A percentile compares a stretch with the other conserved stretches of the same genome.
These are phyloP conservation scores for Saccharomyces hybrid DNA, from an alignment of 1,139 yeast genomes.

Conservation along the genomic window DNA sequence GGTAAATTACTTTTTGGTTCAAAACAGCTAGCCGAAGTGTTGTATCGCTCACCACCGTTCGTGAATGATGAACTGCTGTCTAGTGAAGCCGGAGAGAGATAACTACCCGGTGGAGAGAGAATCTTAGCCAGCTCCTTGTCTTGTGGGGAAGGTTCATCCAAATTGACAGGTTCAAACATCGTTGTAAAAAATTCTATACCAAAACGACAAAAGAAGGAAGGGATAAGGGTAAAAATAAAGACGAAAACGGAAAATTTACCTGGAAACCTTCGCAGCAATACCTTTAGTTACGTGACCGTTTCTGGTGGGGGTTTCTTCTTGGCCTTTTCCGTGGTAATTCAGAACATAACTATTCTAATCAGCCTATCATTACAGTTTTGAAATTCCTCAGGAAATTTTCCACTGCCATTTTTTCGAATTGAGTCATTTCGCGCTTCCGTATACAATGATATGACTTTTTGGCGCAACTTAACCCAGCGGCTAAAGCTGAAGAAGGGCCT, in stretches of 20 bases:
- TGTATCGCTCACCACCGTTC: not conserved
- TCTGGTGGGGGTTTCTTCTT: slow-evolving; percentile 3
- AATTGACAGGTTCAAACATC: slow-evolving; percentile 1
- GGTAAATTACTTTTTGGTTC: slow-evolving; percentile 4
- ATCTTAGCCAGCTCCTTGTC: slow-evolving; percentile 9
- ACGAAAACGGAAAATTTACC: not conserved
- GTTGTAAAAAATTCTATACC: not conserved
- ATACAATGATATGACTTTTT: not conserved
- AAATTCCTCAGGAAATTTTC: slow-evolving; percentile 22
- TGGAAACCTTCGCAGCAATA: not conserved
- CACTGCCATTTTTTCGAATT: not conserved
- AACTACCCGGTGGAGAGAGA: slow-evolving; percentile 12
- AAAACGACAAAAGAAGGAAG: not conserved
- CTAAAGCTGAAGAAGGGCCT: not conserved
- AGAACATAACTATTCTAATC: slow-evolving; percentile 3
- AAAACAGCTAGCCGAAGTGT: not conserved
- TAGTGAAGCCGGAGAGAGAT: slow-evolving; percentile 17
- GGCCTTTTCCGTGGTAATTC: slow-evolving; percentile 1
- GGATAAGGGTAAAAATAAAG: not conserved
- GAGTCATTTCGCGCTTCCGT: not conserved
- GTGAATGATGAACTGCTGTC: slow-evolving; percentile 11
- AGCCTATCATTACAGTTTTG: slow-evolving; percentile 1
- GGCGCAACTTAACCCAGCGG: not conserved
- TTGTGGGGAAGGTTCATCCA: slow-evolving; percentile 5
- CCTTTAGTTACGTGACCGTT: slow-evolving; percentile 1